A percentile compares a stretch with the other conserved stretches of the same genome.
Evolutionary conservation across 768 basidiomycete species (phyloP).

Genomic region (Boletus reticulatus): DNA sequence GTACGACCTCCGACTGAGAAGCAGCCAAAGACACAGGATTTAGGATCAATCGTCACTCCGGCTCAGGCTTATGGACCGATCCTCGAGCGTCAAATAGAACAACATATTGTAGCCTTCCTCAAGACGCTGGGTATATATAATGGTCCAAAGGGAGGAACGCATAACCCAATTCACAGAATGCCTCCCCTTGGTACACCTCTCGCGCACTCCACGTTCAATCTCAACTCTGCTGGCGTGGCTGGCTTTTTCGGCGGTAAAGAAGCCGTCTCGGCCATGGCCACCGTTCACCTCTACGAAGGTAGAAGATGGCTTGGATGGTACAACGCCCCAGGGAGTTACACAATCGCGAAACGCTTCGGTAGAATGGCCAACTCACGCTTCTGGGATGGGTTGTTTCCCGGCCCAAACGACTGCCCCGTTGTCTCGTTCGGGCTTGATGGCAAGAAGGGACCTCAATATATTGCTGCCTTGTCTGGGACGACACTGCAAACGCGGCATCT

Average conservation of each 20-base stretch:
- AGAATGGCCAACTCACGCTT: constrained; percentile 27
- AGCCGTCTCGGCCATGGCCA: constrained; percentile 34
- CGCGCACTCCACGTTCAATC: too few species aligned
- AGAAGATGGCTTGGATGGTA: constrained; percentile 35
- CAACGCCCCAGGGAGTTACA: constrained; percentile 36
- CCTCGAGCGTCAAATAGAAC: too few species aligned
- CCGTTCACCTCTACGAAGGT: constrained; percentile 30
- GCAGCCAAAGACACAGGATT: too few species aligned
- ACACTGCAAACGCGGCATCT: constrained; percentile 27
- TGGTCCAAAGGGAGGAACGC: too few species aligned
- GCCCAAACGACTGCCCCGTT: constrained; percentile 21
- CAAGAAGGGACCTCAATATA: constrained; percentile 26
- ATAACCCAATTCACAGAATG: not conserved
- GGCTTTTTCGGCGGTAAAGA: constrained; percentile 38
- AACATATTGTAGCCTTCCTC: too few species aligned
- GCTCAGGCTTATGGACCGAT: too few species aligned
- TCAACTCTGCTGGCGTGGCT: constrained; percentile 29
- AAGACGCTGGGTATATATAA: too few species aligned
- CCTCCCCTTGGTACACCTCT: constrained; percentile 2
- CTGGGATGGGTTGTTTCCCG: constrained; percentile 33
- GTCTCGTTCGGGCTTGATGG: constrained; percentile 31
- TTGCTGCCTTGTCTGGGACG: constrained; percentile 31
- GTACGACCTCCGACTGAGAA: too few species aligned
- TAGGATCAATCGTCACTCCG: too few species aligned
- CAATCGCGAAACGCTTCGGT: constrained; percentile 33